phyloP scores from a whole-genome alignment of 495 filamentous ascomycete genomes.

The Penicillium angulare region DNA sequence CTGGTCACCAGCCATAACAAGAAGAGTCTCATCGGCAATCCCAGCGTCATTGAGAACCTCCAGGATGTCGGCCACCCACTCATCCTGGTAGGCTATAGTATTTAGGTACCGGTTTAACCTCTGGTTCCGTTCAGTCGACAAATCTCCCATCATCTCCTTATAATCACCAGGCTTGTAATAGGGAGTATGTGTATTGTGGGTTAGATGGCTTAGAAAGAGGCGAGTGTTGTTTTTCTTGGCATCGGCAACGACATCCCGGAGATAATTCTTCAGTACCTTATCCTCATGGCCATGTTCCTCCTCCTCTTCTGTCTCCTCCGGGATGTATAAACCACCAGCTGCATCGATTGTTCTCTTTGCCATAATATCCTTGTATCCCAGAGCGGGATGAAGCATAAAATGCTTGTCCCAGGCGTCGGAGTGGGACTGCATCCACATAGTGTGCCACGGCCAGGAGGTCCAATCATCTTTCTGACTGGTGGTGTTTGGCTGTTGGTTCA shows the following conservation, averaged over 20 bases:
- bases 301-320: constrained; percentile 24
- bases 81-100: constrained; percentile 36
- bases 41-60: constrained; percentile 35
- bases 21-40: constrained; percentile 40
- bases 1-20: constrained; percentile 46
- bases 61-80: constrained; percentile 37
- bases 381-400: constrained; percentile 21
- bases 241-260: constrained; percentile 34
- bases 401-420: constrained; percentile 32
- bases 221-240: constrained; percentile 35
- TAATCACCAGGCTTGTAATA: constrained; percentile 41
- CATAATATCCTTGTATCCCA: constrained; percentile 35
- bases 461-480: constrained; percentile 30
- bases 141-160: constrained; percentile 25
- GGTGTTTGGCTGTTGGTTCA: constrained; percentile 33
- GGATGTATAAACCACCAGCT: constrained; percentile 17
- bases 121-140: constrained; percentile 23
- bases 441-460: constrained; percentile 34
- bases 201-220: constrained; percentile 44
- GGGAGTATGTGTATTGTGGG: constrained; percentile 41
- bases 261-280: constrained; percentile 31
- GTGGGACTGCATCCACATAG: constrained; percentile 38
- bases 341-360: constrained; percentile 25
- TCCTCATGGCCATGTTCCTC: constrained; percentile 41
- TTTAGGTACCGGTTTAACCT: constrained; percentile 43